Evolutionary conservation across 331 rosid genomes (phyloP), one percentile per base, ranked within the genome.

Genomic region (Acacia concinna): DNA sequence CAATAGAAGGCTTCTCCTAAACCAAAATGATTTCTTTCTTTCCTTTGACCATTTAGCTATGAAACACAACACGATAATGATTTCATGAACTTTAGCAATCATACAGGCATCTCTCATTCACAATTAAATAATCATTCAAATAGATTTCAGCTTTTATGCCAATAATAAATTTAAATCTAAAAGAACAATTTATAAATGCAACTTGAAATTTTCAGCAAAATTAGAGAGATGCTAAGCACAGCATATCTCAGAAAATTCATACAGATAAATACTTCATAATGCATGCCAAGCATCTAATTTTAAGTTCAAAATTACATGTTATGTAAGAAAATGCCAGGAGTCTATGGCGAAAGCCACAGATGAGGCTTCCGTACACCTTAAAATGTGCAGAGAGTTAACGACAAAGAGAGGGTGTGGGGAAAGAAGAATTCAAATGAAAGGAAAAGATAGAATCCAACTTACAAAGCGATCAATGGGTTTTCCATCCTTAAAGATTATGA

Each of bases 401-500:
- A 23, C 66, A 10, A 6, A 70, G 34, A 70, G 34, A 32, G 25
- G 47, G 40, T 2, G 3, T 2, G 11, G 63, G 34, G 44, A 6
- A 35, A 35, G 30, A 5, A 27, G 0, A 15, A 32, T 41, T 73
- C 47, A 77, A 57, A 67, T 10, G 75, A 76, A 23, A 63, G 21
- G 5, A 14, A 31, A 76, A 75, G 67, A 80, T 4, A 15, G 71
- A 63, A 74, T 79, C 81, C 21, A 52, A 85, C 92, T 86, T 82
- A 90, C 95, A 66, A 90, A 88, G 71, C 92, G 89, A 54, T 84
- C 91, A 71, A 31, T 68, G 18, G 90, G 90, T 70, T 85, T 67
- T 72, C 92, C 92, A 35, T 95, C 99, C 88, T 92, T 95, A 65
- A 91, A 95, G 27, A 95, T 77, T 77, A 95, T 86, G 88, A 95